Percentiles rank a stretch among this genome's conserved stretches.
phyloP scores from a whole-genome alignment of 2,329 filamentous ascomycete genomes.

The Fulvia fulva region DNA sequence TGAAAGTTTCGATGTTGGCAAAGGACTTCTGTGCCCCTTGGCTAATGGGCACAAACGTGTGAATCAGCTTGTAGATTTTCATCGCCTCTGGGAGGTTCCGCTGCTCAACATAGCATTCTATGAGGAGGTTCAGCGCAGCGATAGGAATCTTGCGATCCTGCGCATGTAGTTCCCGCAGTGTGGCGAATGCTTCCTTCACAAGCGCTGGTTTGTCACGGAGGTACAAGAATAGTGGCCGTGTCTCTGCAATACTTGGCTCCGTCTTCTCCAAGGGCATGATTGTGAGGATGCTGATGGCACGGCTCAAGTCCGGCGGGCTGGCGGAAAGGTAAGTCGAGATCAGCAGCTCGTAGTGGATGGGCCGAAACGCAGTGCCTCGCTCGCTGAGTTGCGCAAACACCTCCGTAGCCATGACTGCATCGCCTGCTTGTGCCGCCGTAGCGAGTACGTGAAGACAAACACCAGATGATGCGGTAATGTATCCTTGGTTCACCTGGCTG shows the following conservation, averaged over 20 bases:
- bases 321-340: constrained; percentile 63
- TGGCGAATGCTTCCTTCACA: constrained; percentile 51
- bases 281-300: constrained; percentile 65
- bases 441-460: constrained; percentile 66
- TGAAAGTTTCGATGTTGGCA: constrained; percentile 55
- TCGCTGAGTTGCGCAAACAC: constrained; percentile 64
- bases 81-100: constrained; percentile 50
- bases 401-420: constrained; percentile 65
- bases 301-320: constrained; percentile 53
- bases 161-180: constrained; percentile 54
- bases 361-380: constrained; percentile 54
- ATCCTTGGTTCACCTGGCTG: constrained; percentile 55
- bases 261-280: constrained; percentile 68
- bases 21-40: constrained; percentile 25
- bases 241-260: constrained; percentile 55
- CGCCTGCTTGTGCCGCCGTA: constrained; percentile 65
- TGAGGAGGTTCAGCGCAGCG: constrained; percentile 49
- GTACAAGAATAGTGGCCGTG: constrained; percentile 57
- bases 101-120: constrained; percentile 49
- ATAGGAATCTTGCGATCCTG: constrained; percentile 50
- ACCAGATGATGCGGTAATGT: constrained; percentile 61
- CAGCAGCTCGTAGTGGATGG: constrained; percentile 76
- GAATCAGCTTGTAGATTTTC: constrained; percentile 58
- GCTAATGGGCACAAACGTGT: constrained; percentile 36
- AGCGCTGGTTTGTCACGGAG: constrained; percentile 49